Conservation (phyloP, 208 protist genomes). For the Dictyostelium gargantuum region DNA sequence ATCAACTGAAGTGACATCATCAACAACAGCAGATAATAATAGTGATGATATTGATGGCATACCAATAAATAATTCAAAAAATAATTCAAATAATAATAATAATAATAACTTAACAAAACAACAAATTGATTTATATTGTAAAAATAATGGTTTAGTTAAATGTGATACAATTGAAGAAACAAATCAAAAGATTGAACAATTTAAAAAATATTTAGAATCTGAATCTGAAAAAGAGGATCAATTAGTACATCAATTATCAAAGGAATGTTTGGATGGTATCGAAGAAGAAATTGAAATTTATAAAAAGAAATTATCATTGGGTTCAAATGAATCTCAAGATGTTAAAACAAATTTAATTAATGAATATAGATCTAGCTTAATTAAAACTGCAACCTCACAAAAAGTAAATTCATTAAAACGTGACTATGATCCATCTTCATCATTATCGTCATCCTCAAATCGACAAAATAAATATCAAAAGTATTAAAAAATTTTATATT, state of each 20-base stretch:
- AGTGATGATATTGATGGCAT: constrained; percentile 55
- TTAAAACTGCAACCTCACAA: neutral
- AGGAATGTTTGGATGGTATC: neutral
- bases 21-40: neutral
- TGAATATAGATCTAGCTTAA: neutral
- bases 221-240: neutral
- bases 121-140: constrained; percentile 30
- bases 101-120: neutral
- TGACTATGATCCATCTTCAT: neutral
- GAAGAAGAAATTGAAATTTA: constrained; percentile 28
- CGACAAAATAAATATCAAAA: neutral
- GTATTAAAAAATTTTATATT: neutral
- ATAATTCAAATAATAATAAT: neutral
- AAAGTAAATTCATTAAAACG: neutral
- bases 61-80: neutral
- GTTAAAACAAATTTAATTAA: neutral
- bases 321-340: neutral
- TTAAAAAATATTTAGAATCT: neutral
- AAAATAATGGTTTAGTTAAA: constrained; percentile 36
- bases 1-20: neutral
- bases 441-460: neutral
- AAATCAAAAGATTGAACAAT: neutral
- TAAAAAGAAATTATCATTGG: neutral
- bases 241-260: neutral
- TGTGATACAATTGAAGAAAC: neutral